Evolutionary conservation across 176 grass and related monocot species (phyloP).

Genomic region (Luzula sylvatica): DNA sequence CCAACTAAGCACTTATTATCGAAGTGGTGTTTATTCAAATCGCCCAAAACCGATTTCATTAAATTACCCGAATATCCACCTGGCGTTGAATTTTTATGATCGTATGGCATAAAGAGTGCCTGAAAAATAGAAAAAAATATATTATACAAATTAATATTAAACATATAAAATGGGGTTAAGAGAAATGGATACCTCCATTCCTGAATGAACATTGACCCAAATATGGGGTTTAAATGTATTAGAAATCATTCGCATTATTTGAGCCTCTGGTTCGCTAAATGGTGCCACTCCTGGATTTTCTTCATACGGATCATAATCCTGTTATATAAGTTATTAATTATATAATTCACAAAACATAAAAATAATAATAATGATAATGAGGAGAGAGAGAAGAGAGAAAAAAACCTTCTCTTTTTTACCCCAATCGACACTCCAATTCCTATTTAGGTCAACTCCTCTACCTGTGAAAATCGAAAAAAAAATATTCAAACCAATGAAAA

Average conservation of each 20-base stretch:
- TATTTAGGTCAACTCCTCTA: conserved; percentile 97
- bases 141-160: neutral
- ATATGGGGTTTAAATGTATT: conserved; percentile 89
- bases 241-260: conserved; percentile 84
- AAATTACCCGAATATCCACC: conserved; percentile 41
- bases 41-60: conserved; percentile 75
- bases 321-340: conserved; percentile 1
- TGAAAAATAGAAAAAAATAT: conserved; percentile 23
- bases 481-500: neutral
- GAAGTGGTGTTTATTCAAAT: conserved; percentile 74
- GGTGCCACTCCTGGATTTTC: conserved; percentile 72
- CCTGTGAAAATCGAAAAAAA: conserved; percentile 30
- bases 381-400: neutral
- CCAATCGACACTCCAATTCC: conserved; percentile 99
- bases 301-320: conserved; percentile 97
- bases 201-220: conserved; percentile 94
- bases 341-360: conserved; percentile 8
- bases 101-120: conserved; percentile 99
- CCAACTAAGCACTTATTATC: conserved; percentile 86
- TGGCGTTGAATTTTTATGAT: conserved; percentile 94
- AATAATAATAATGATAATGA: neutral
- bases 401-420: conserved; percentile 95
- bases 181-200: conserved; percentile 70
- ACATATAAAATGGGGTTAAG: neutral
- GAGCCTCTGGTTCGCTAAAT: conserved; percentile 91